phyloP scores from a whole-genome alignment of 2,329 filamentous ascomycete genomes.

The Aureobasidium leucospermi region DNA sequence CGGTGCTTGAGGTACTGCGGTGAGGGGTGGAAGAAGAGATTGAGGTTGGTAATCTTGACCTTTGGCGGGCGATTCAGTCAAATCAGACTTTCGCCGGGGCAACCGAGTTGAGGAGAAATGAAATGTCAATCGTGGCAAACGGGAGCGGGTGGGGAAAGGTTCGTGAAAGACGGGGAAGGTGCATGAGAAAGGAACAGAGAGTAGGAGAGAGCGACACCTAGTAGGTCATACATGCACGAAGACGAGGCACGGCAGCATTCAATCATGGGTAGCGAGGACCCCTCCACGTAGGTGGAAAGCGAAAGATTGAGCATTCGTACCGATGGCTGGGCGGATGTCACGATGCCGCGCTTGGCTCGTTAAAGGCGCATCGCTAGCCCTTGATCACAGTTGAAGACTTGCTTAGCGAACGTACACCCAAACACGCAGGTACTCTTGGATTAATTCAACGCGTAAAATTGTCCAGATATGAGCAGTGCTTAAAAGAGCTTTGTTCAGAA shows the following conservation, averaged over 20 bases:
- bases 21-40: background rate
- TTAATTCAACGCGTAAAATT: too few species aligned
- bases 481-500: too few species aligned
- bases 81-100: conserved; percentile 13
- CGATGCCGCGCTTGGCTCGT: too few species aligned
- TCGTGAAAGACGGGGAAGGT: background rate
- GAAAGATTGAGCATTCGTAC: background rate
- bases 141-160: background rate
- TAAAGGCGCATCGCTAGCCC: too few species aligned
- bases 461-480: too few species aligned
- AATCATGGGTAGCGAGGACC: background rate
- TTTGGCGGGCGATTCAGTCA: background rate
- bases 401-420: too few species aligned
- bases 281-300: background rate
- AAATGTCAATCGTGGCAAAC: conserved; percentile 7
- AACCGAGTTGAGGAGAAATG: conserved; percentile 4
- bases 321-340: background rate
- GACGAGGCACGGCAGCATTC: background rate
- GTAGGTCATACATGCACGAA: background rate
- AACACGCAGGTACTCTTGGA: too few species aligned
- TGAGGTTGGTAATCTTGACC: conserved; percentile 5
- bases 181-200: background rate
- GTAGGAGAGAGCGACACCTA: background rate
- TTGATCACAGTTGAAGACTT: too few species aligned
- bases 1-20: background rate